A percentile compares a stretch with the other conserved stretches of the same genome.
phyloP scores from a whole-genome alignment of 306 rosid genomes.

The Carpinus viminea region DNA sequence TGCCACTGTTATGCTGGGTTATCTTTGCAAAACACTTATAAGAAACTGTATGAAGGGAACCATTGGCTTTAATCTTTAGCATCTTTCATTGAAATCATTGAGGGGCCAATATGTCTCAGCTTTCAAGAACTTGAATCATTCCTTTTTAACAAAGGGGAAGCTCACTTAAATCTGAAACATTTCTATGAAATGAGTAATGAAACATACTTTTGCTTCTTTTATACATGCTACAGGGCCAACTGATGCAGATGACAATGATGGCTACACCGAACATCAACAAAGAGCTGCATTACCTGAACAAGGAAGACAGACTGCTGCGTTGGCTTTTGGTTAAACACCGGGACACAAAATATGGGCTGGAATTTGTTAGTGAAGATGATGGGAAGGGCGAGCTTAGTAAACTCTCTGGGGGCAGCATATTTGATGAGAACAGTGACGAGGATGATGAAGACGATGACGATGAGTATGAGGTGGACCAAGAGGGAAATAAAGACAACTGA shows the following conservation, averaged over 20 bases:
- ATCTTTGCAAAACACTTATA: not conserved
- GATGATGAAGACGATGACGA: constrained; percentile 21
- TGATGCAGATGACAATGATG: constrained; percentile 98
- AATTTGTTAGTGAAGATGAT: constrained; percentile 45
- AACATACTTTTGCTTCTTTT: not conserved
- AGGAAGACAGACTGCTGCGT: constrained; percentile 82
- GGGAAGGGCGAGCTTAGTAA: constrained; percentile 29
- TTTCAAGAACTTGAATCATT: not conserved
- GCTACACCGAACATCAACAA: constrained; percentile 85
- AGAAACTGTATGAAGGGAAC: not conserved
- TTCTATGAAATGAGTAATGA: not conserved
- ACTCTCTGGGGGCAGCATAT: constrained; percentile 21
- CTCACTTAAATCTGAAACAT: not conserved
- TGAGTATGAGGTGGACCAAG: constrained; percentile 30
- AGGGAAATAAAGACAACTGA: constrained; percentile 23
- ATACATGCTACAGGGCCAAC: constrained; percentile 56
- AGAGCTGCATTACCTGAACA: constrained; percentile 90
- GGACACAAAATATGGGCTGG: constrained; percentile 43
- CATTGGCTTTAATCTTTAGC: not conserved
- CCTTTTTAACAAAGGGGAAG: not conserved
- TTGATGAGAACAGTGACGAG: constrained; percentile 24
- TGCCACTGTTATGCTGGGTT: not conserved
- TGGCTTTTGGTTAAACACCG: constrained; percentile 87
- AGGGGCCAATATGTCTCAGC: not conserved
- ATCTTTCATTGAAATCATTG: not conserved